Base-by-base conservation (phyloP, 106 monocot species). In the Apostasia shenzhenica region DNA sequence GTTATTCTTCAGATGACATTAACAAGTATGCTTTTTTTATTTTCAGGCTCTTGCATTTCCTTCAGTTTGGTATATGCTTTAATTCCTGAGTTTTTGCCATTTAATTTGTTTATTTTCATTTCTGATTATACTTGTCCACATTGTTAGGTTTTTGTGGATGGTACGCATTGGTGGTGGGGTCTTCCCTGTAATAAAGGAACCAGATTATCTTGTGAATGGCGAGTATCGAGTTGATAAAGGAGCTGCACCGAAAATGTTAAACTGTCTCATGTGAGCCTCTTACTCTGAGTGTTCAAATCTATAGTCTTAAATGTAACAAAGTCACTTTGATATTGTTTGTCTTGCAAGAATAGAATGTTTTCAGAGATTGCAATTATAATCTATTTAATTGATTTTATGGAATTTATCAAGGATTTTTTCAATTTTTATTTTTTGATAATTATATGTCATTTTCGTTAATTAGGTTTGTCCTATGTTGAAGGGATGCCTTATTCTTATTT, bases 161-260 rank as follows among this genome's bases (percentile, higher is more conserved):
- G 89, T 90, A n/a, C 79, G 89, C 7, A 90, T 90, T 81, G 89
- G 89, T 66, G 89, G 89, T 63, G 89, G 89, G 10, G 89, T 90
- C 38, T 90, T 90, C 65, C 86, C 89, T 67, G 89, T 90, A 49
- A 90, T 90, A 69, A 90, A 90, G 68, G 89, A 90, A 67, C 86
- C 89, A 13, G 89, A 90, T 73, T 90, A 90, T 80, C 89, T 90
- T 81, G 89, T 90, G 42, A 90, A 90, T 76, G 85, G 89, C 4
- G 89, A 90, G 48, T 90, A 83, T 64, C 85, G 89, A 59, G 80
- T 90, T 78, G 89, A 90, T 72, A 86, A 90, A 54, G 89, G 89
- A 2, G 86, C 89, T 67, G 85, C 89, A 39, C 86, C 89, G 67
- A 90, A 90, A 80, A 90, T 90, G 89, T 75, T 90, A 54, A 90